These are phyloP conservation scores for Leptographium flavum DNA, from an alignment of 2,329 filamentous ascomycete genomes.

Conservation along the genomic window DNA sequence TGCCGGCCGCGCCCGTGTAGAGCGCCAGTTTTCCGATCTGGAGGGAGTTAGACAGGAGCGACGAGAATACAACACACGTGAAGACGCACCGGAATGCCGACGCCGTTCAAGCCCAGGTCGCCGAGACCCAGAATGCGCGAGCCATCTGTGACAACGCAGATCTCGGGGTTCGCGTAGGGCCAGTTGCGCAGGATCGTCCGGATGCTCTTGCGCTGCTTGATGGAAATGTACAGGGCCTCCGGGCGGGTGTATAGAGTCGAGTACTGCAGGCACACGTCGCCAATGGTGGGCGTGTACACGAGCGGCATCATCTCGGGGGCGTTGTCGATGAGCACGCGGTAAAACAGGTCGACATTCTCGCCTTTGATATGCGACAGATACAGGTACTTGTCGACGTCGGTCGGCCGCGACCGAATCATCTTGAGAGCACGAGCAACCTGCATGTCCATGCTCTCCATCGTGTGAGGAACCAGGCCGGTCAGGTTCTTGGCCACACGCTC, in stretches of 20 bases:
- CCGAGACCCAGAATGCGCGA: conserved; percentile 86
- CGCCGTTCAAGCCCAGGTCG: conserved; percentile 91
- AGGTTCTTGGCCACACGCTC: conserved; percentile 51
- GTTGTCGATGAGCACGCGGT: conserved; percentile 63
- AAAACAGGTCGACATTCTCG: conserved; percentile 70
- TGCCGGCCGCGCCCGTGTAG: conserved; percentile 91
- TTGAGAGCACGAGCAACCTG: conserved; percentile 55
- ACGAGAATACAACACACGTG: not conserved
- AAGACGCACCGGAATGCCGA: conserved; percentile 77
- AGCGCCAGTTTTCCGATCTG: conserved; percentile 84
- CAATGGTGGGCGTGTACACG: conserved; percentile 82
- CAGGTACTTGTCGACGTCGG: conserved; percentile 67
- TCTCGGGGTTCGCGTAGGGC: conserved; percentile 80
- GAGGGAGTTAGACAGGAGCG: not conserved
- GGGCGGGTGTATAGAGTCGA: conserved; percentile 91
- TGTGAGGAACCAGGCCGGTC: conserved; percentile 50
- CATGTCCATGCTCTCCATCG: conserved; percentile 44
- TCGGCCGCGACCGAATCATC: conserved; percentile 56
- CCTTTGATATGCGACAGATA: conserved; percentile 65
- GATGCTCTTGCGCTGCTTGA: conserved; percentile 83
- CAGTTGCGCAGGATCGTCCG: conserved; percentile 83
- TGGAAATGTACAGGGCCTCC: conserved; percentile 92
- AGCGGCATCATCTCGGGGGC: conserved; percentile 66
- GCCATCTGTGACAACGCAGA: conserved; percentile 92
- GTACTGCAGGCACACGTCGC: conserved; percentile 93